A percentile compares a stretch with the other conserved stretches of the same genome.
Conservation (phyloP, 192 early-diverging fungal species). For the Podila clonocystis region DNA sequence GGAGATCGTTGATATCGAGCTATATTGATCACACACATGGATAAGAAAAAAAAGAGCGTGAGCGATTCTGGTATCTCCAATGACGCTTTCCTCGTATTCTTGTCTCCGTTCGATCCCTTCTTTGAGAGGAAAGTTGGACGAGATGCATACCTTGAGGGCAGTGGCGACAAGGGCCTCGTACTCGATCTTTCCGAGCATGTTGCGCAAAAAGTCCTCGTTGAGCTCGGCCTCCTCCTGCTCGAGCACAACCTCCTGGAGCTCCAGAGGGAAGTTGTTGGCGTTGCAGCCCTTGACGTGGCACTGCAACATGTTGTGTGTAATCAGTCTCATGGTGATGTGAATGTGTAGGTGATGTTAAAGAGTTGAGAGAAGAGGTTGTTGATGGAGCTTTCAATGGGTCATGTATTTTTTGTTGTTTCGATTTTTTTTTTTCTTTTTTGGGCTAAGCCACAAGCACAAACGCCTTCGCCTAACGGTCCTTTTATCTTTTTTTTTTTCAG, state of each 20-base stretch:
- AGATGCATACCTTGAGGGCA: constrained; percentile 63
- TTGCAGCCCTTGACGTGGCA: constrained; percentile 97
- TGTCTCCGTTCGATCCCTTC: background rate
- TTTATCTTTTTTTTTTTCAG: background rate
- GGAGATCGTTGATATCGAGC: constrained; percentile 77
- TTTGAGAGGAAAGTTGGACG: background rate
- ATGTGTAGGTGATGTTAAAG: background rate
- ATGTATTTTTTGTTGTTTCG: background rate
- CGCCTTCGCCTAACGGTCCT: background rate
- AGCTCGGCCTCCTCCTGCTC: constrained; percentile 90
- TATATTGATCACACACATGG: constrained; percentile 32
- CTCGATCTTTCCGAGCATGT: constrained; percentile 85
- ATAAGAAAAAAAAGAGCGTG: background rate
- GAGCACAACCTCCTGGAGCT: constrained; percentile 82
- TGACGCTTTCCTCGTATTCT: background rate
- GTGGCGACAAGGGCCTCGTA: constrained; percentile 77
- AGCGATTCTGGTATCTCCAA: background rate
- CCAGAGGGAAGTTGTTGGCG: constrained; percentile 92
- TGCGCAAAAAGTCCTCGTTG: constrained; percentile 84
- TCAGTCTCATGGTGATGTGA: constrained; percentile 75
- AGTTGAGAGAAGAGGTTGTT: background rate
- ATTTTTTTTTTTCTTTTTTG: background rate
- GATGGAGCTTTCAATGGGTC: background rate
- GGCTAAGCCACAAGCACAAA: background rate
- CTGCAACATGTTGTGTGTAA: constrained; percentile 99